Base-by-base conservation (phyloP, 2,329 filamentous ascomycete genomes). In the Coccinonectria pachysandricola region DNA sequence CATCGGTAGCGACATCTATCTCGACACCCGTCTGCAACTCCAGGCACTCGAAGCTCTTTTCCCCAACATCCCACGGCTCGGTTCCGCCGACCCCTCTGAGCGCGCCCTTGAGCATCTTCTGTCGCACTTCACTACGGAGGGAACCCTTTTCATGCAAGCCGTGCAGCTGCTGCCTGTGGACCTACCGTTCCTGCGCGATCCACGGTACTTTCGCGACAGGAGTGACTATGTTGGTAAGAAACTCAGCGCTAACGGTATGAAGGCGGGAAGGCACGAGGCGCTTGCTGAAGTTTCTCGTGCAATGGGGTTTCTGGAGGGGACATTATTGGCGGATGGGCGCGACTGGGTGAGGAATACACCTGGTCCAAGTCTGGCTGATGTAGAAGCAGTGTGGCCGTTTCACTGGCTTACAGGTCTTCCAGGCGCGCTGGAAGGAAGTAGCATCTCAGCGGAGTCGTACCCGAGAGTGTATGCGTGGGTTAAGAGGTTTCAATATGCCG, bases 1-100 rank as follows among this genome's bases (percentile, higher is more conserved):
- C 12, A 73, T 83, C 39, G 78, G 75, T 10, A 61, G 68, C 5
- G 71, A 81, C 44, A 56, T 85, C 21, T 84, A 82, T 56, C 59
- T 72, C 34, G 79, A 85, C 57, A 75, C 75, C 3, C 70, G 75
- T 3, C 65, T 83, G 12, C 83, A 84, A 40, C 51, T 85, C 12
- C 52, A 52, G 14, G 77, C 74, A 48, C 68, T 85, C 2, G 74
- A 82, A 42, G 41, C 56, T 2, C 54, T 68, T 18, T 71, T 68
- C 45, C 67, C 67, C 0, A 36, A 59, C 3, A 48, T 56, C 9
- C 46, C 57, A 1, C 51, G 45, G 2, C 50, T 59, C 13, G 54
- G 56, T 19, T 48, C 59, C 17, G 39, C 52, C 2, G 45, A 47
- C 4, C 36, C 38, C 15, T 59, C 65, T 7, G 51, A 64, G 14